These are phyloP conservation scores for Tilletia walkeri DNA, from an alignment of 1,284 basidiomycete genomes.

Conservation along the genomic window DNA sequence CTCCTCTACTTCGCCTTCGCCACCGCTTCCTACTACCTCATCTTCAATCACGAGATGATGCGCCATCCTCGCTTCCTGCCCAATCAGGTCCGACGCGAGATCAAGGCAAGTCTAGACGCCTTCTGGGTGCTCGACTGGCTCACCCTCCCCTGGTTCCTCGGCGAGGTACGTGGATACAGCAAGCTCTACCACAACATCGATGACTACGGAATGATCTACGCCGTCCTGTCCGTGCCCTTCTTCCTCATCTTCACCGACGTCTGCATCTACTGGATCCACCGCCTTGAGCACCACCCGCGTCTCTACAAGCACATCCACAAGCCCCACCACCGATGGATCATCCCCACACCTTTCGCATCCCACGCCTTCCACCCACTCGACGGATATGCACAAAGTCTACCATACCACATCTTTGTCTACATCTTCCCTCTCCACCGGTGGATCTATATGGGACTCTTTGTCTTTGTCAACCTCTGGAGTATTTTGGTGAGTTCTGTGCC, in stretches of 20 bases:
- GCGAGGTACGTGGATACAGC: conserved; percentile 83
- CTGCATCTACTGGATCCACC: conserved; percentile 89
- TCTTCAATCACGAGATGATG: conserved; percentile 97
- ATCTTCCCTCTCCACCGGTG: conserved; percentile 78
- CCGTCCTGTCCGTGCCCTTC: conserved; percentile 50
- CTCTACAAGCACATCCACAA: conserved; percentile 91
- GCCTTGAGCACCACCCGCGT: conserved; percentile 79
- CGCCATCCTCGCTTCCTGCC: conserved; percentile 88
- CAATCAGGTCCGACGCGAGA: conserved; percentile 77
- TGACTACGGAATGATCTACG: conserved; percentile 55
- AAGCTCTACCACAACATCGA: conserved; percentile 74
- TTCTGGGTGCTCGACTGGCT: conserved; percentile 69
- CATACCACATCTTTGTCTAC: conserved; percentile 90
- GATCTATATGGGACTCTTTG: conserved; percentile 50
- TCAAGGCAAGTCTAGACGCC: conserved; percentile 70
- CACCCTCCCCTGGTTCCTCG: conserved; percentile 90
- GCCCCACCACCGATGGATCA: conserved; percentile 97
- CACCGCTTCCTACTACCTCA: conserved; percentile 69
- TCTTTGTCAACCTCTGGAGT: conserved; percentile 54
- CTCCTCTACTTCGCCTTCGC: conserved; percentile 76
- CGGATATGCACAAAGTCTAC: conserved; percentile 87
- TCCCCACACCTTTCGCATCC: conserved; percentile 93
- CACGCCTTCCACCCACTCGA: conserved; percentile 97
- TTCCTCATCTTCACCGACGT: conserved; percentile 91
- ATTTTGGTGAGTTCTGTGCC: conserved; percentile 32